Evolutionary conservation across 2,329 filamentous ascomycete genomes (phyloP), one percentile per base, ranked within the genome.

Genomic region (Pseudogymnoascus sp.): DNA sequence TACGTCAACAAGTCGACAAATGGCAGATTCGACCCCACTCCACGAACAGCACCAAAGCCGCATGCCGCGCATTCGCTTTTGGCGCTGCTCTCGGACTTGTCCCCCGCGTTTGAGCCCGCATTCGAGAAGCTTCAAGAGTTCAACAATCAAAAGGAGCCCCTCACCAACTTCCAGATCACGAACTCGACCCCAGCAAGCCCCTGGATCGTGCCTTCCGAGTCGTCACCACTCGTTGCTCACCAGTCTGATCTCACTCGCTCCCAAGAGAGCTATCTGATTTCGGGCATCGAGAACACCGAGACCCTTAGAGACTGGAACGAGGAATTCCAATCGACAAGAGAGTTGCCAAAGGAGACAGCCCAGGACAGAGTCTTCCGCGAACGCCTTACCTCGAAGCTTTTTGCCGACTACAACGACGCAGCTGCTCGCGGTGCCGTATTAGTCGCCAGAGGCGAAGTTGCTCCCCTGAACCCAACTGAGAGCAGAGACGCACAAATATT

Each of bases 231-330:
- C 65, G 86, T 82, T 70, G 79, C 84, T 63, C 94, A 99, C 74
- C 84, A 88, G 70, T 75, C 92, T 25, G 94, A 99, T 73, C 84
- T 92, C 65, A 91, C 92, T 21, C 86, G 95, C 62, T 90, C 92
- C 21, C 94, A 99, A 76, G 94, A 99, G 79, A 90, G 89, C 58
- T 97, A 91, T 73, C 80, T 99, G 64, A 86, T 97, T 64, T 85
- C 90, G 17, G 95, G 95, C 31, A 87, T 92, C 27, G 94, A 99
- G 71, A 96, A 93, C 73, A 91, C 91, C 0, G 94, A 99, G 72
- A 96, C 92, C 4, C 80, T 99, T 66, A 86, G 94, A 63, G 94
- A 99, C 75, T 99, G 95, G 93, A 99, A 99, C 70, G 94, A 99
- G 75, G 94, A 99, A 73, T 96, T 99, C 73, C 94, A 99, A 75